A percentile compares a stretch with the other conserved stretches of the same genome.
Evolutionary conservation across 371 early-diverging fungal genomes (phyloP).

Genomic region (Mucor mucedo): DNA sequence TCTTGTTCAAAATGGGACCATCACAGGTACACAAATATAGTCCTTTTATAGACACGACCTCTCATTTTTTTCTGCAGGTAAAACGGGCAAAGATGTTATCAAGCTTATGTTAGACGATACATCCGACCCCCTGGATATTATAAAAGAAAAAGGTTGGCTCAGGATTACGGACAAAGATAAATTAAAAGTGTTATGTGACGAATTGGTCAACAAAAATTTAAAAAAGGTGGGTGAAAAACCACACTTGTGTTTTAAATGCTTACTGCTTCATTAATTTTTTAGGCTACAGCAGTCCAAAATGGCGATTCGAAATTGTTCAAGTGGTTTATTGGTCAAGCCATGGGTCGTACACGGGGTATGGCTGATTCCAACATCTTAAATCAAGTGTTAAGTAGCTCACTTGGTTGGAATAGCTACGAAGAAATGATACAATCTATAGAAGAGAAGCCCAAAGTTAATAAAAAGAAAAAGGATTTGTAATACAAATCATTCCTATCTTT

Average conservation of each 20-base stretch:
- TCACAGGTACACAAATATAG: slow-evolving; percentile 57
- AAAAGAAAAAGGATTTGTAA: neutral
- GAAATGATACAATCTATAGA: slow-evolving; percentile 24
- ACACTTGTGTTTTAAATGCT: neutral
- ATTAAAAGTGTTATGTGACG: slow-evolving; percentile 56
- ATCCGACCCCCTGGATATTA: slow-evolving; percentile 58
- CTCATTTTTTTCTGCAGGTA: slow-evolving; percentile 40
- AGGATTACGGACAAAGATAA: slow-evolving; percentile 58
- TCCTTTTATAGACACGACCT: neutral
- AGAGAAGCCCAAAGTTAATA: neutral
- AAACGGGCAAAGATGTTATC: slow-evolving; percentile 71
- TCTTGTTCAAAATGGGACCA: slow-evolving; percentile 57
- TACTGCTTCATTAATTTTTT: neutral
- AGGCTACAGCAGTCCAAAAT: slow-evolving; percentile 58
- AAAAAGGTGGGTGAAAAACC: slow-evolving; percentile 51
- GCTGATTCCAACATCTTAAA: slow-evolving; percentile 72
- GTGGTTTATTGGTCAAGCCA: slow-evolving; percentile 78
- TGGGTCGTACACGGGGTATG: slow-evolving; percentile 74
- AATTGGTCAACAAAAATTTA: slow-evolving; percentile 57
- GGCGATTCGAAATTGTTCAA: slow-evolving; percentile 66
- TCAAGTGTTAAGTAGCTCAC: slow-evolving; percentile 51
- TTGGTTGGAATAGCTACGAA: slow-evolving; percentile 41
- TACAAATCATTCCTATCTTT: no score
- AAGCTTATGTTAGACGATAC: slow-evolving; percentile 67
- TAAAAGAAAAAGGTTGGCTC: slow-evolving; percentile 72